Base-by-base conservation (phyloP, 2,329 filamentous ascomycete genomes). In the Huntiella abstrusa region DNA sequence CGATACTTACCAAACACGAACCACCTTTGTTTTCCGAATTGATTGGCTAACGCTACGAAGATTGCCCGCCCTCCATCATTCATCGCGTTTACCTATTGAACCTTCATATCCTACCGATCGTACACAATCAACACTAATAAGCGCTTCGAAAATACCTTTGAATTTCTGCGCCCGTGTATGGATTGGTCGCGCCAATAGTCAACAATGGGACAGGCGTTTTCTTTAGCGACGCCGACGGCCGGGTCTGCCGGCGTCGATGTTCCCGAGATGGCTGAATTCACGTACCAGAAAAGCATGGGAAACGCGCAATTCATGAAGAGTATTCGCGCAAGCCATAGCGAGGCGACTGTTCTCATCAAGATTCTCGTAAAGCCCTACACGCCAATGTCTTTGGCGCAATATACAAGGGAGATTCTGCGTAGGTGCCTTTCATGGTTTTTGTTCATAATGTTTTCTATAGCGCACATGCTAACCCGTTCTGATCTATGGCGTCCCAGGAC, bases 241-340 rank as follows among this genome's bases (percentile, higher is more conserved):
- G 91, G 87, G 59, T 83, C 85, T 46, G 87, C 87, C 49, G 85
- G 86, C 55, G 94, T 98, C 60, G 88, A 98, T 61, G 77, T 92
- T 22, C 82, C 87, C 35, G 88, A 98, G 66, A 75, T 98, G 37
- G 75, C 83, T 38, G 91, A 96, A 58, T 67, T 96, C 49, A 77
- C 80, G 34, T 94, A 95, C 64, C 91, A 98, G 63, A 86, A 82
- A 62, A 85, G 85, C 33, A 75, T 98, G 57, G 88, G 88, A 41
- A 85, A 82, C 53, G 86, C 85, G 17, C 78, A 91, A 34, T 95
- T 98, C 57, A 91, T 98, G 80, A 95, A 96, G 63, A 91, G 84
- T 52, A 87, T 96, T 53, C 77, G 88, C 53, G 91, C 88, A 17
- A 75, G 86, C 43, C 84, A 93, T 59, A 81, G 82, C 56, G 83